Percentiles rank a stretch among this genome's conserved stretches.
Conservation (phyloP, 2,329 filamentous ascomycete species). For the Claviceps spartinae region DNA sequence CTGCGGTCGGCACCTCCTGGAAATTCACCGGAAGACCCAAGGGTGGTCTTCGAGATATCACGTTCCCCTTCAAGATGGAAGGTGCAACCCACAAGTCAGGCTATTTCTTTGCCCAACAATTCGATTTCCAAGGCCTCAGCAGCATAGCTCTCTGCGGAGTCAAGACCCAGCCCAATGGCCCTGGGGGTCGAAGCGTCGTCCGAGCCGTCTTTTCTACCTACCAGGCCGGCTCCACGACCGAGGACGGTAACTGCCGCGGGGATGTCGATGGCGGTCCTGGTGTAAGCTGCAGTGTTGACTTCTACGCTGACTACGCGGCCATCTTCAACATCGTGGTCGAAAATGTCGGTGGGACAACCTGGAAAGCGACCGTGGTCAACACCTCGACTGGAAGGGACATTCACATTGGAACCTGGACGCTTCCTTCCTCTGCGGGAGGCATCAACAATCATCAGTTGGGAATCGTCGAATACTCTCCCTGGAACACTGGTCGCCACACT, state of each 20-base stretch:
- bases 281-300: not conserved
- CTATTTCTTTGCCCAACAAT: slow-evolving; percentile 14
- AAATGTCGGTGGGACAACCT: not conserved
- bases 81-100: slow-evolving; percentile 8
- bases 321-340: not conserved
- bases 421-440: not conserved
- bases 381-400: not conserved
- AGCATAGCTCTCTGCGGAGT: not conserved
- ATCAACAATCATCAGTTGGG: not conserved
- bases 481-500: not conserved
- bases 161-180: not conserved
- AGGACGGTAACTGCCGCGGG: not conserved
- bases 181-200: not conserved
- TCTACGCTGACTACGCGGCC: not conserved
- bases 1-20: not conserved
- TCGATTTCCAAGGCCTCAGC: slow-evolving; percentile 5
- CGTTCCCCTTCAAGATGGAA: slow-evolving; percentile 12
- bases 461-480: not conserved
- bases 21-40: not conserved
- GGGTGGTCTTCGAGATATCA: slow-evolving; percentile 2
- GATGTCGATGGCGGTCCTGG: not conserved
- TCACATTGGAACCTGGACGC: not conserved
- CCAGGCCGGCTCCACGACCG: not conserved
- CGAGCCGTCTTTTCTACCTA: not conserved
- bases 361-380: not conserved